phyloP scores from a whole-genome alignment of 805 yeast species.

The Clavispora phyllophila region DNA sequence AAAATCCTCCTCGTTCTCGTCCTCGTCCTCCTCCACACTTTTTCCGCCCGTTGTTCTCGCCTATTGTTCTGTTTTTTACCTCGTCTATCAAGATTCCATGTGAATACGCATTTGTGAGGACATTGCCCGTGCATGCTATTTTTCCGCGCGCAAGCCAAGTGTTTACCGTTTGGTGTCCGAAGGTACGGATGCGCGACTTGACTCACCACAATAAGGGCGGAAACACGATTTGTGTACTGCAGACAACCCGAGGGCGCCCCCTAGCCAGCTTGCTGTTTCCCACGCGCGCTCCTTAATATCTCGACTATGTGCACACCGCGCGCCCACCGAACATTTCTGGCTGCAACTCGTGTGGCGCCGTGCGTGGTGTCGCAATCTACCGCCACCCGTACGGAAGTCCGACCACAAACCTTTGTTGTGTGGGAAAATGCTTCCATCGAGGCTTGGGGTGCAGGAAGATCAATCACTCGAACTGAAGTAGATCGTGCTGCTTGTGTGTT shows the following conservation, averaged over 20 bases:
- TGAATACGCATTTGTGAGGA: too few species aligned
- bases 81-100: too few species aligned
- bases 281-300: background rate
- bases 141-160: background rate
- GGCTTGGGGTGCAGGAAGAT: too few species aligned
- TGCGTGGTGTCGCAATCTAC: background rate
- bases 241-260: background rate
- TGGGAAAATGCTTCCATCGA: too few species aligned
- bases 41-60: too few species aligned
- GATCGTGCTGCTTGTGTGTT: too few species aligned
- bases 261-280: background rate
- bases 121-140: background rate
- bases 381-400: background rate
- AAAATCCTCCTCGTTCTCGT: too few species aligned
- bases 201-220: background rate
- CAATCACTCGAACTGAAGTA: too few species aligned
- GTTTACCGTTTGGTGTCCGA: background rate
- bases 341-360: background rate
- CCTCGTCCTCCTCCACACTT: too few species aligned
- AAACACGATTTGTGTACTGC: background rate
- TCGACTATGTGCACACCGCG: background rate
- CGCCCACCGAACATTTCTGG: background rate
- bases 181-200: background rate
- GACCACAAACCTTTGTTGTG: too few species aligned
- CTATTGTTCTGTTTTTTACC: too few species aligned